Evolutionary conservation across 2,329 filamentous ascomycete species (phyloP).

Genomic region (Aspergillus spinulosporus): DNA sequence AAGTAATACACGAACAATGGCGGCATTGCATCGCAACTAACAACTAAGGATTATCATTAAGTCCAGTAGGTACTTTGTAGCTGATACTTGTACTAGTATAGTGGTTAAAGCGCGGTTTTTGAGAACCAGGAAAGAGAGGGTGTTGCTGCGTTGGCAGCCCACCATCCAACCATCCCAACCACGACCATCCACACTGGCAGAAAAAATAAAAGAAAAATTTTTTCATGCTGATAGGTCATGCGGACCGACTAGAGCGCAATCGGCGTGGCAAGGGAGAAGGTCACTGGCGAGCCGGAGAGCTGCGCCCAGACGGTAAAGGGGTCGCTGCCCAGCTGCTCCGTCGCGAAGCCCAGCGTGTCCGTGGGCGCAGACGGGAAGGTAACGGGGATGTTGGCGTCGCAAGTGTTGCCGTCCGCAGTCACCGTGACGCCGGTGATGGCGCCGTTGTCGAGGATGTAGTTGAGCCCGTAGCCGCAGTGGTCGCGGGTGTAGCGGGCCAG

Average conservation of each 20-base stretch:
- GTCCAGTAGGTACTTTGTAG: not conserved
- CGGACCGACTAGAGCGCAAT: conserved; percentile 28
- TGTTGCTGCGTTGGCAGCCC: not conserved
- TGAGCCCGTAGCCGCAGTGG: conserved; percentile 52
- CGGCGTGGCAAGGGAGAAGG: conserved; percentile 45
- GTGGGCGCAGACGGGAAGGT: conserved; percentile 53
- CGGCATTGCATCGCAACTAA: not conserved
- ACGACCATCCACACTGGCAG: not conserved
- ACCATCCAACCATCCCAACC: not conserved
- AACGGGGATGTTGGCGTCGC: conserved; percentile 54
- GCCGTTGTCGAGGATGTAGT: conserved; percentile 47
- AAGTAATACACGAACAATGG: no score
- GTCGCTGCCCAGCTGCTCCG: conserved; percentile 57
- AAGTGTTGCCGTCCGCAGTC: conserved; percentile 52
- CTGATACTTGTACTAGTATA: not conserved
- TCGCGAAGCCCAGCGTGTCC: conserved; percentile 46
- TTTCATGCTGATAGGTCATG: no score
- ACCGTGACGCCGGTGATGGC: conserved; percentile 55
- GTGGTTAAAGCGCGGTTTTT: not conserved
- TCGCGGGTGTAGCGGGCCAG: conserved; percentile 56
- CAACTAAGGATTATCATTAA: not conserved
- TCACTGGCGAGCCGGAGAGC: conserved; percentile 48
- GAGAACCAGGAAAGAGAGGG: not conserved
- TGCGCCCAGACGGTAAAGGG: conserved; percentile 54
- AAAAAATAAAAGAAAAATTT: not conserved